These are phyloP conservation scores for Ceratocystis cacaofunesta DNA, from an alignment of 2,329 filamentous ascomycete genomes.

Conservation along the genomic window DNA sequence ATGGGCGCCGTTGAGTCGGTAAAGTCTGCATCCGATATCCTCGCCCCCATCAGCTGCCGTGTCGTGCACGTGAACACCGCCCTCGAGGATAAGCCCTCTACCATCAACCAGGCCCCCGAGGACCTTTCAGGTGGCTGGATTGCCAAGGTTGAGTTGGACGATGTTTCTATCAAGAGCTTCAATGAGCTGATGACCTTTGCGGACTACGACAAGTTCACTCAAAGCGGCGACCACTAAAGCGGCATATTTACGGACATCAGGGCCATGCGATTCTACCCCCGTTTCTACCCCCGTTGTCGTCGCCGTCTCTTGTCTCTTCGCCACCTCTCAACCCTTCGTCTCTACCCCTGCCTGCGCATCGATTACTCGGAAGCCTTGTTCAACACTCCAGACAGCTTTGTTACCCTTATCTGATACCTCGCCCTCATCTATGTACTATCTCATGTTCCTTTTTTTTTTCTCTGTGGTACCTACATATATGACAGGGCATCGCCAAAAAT, in stretches of 20 bases:
- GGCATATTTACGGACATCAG: no score
- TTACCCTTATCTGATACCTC: constrained; percentile 4
- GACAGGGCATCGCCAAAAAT: neutral
- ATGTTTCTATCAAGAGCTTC: constrained; percentile 49
- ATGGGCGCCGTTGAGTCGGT: constrained; percentile 95
- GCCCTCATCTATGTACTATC: constrained; percentile 1
- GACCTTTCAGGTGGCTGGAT: constrained; percentile 75
- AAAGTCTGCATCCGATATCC: constrained; percentile 96
- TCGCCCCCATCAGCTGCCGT: constrained; percentile 67
- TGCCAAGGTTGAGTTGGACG: constrained; percentile 66
- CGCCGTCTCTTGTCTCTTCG: neutral
- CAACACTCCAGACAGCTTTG: neutral
- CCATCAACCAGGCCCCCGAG: constrained; percentile 84
- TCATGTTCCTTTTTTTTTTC: neutral
- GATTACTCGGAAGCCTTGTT: constrained; percentile 1
- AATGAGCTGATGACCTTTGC: constrained; percentile 62
- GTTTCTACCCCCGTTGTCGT: neutral
- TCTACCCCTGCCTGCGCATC: neutral
- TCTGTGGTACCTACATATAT: neutral
- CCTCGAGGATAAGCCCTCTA: constrained; percentile 72
- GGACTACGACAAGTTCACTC: constrained; percentile 63
- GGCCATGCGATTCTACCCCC: neutral
- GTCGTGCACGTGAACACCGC: constrained; percentile 58
- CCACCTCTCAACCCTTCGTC: neutral
- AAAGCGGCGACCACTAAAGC: constrained; percentile 28